phyloP scores from a whole-genome alignment of 2,329 filamentous ascomycete genomes.

The Sporothrix mexicana region DNA sequence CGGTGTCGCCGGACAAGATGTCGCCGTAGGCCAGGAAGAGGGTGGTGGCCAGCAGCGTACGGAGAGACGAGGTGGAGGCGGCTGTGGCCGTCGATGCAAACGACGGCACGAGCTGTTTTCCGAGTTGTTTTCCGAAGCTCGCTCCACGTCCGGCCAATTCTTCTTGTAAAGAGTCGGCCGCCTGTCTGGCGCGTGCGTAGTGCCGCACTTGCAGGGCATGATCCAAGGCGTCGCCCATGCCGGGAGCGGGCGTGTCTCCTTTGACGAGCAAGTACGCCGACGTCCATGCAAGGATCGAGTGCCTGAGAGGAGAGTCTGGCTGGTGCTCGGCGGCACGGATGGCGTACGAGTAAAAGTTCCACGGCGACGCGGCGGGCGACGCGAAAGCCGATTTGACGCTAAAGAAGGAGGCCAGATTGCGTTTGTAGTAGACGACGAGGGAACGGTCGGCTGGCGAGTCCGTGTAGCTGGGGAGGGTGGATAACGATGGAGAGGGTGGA shows the following conservation, averaged over 20 bases:
- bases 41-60: conserved; percentile 30
- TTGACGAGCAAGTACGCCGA: conserved; percentile 31
- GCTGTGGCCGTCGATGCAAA: background rate
- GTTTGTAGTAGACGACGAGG: conserved; percentile 34
- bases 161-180: too few species aligned
- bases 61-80: background rate
- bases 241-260: background rate
- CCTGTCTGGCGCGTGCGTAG: conserved; percentile 29
- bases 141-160: too few species aligned
- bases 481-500: background rate
- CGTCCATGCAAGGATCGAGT: conserved; percentile 35
- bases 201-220: conserved; percentile 31
- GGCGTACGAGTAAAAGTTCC: conserved; percentile 36
- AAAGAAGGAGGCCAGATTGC: conserved; percentile 31
- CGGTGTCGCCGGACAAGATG: conserved; percentile 32
- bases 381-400: conserved; percentile 25
- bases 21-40: conserved; percentile 32
- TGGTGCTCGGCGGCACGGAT: conserved; percentile 32
- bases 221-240: background rate
- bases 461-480: conserved; percentile 19
- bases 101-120: background rate
- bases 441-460: background rate
- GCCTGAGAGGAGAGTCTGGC: conserved; percentile 33
- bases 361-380: conserved; percentile 20
- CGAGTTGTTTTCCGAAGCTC: too few species aligned